Evolutionary conservation across 1,139 yeast species (phyloP), one percentile per base, ranked within the genome.

Genomic region (Taphrina wiesneri): DNA sequence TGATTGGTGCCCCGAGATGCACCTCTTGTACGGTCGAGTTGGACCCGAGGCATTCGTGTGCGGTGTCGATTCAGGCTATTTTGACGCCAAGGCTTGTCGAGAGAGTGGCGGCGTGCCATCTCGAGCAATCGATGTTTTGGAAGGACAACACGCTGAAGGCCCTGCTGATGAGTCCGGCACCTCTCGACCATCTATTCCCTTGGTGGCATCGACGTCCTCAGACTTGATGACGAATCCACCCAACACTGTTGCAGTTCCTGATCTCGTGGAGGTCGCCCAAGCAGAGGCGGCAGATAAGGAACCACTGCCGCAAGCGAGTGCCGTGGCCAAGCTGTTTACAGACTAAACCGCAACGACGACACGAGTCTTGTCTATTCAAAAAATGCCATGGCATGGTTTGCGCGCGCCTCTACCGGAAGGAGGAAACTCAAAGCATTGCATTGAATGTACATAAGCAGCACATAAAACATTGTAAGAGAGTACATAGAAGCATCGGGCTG

Each of bases 1-100:
- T 25, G 56, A 46, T 11, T 59, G 63, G 63, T 59, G 63, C 30
- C 63, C 63, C 25, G 63, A 59, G 11, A 59, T 47, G 63, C 53
- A 59, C 56, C 46, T 51, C 46, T 25, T 59, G 39, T 46, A 36
- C 19, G 56, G 56, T 34, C 30, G 26, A 19, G 32, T 43, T 21
- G 63, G 63, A 11, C 63, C 63, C 3, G 56, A 32, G 23, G 26
- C 63, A 1, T 59, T 59, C 47, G 30, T 32, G 21, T 59, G 63
- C 39, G 56, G 19, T n/a, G 36, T 17, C 30, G 41, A 30, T 2
- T 25, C 28, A 11, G 45, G 13, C 0, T 5, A 52, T 28, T 52
- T 32, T 34, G 56, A 52, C 34, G 56, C 15, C 13, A 28, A 11
- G 5, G 56, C 45, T 1, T 52, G 56, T 52, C 28, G 17, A 1